These are phyloP conservation scores for Calonectria honghensis DNA, from an alignment of 2,329 filamentous ascomycete genomes.

Conservation along the genomic window DNA sequence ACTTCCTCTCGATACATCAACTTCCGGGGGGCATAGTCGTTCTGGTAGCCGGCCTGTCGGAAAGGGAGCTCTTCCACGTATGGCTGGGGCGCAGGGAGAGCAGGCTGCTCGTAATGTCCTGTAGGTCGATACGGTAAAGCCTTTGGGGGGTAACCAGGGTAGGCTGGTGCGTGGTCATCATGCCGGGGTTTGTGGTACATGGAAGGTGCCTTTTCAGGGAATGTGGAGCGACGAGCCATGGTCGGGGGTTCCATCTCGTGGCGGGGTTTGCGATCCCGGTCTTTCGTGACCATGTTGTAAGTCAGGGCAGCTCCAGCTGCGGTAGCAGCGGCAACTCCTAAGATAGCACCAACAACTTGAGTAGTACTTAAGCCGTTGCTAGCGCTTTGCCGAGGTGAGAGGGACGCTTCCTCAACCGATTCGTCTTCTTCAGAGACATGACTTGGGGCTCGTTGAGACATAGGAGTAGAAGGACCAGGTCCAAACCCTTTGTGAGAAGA, in stretches of 20 bases:
- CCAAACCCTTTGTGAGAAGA: conserved; percentile 47
- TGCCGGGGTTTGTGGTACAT: conserved; percentile 46
- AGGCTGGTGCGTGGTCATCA: conserved; percentile 47
- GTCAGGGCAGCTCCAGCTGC: conserved; percentile 76
- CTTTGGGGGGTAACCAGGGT: conserved; percentile 49
- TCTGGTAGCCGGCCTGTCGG: conserved; percentile 44
- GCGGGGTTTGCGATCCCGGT: conserved; percentile 66
- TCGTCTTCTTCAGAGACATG: conserved; percentile 47
- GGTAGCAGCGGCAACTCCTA: conserved; percentile 84
- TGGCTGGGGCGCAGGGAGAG: conserved; percentile 40
- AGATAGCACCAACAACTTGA: conserved; percentile 82
- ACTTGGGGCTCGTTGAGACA: conserved; percentile 50
- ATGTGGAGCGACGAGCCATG: conserved; percentile 68
- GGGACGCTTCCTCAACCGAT: conserved; percentile 40
- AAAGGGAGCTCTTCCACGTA: conserved; percentile 52
- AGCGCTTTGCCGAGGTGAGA: conserved; percentile 60
- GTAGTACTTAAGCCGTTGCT: conserved; percentile 72
- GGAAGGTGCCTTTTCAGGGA: conserved; percentile 64
- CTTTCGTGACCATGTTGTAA: conserved; percentile 78
- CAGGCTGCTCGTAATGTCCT: conserved; percentile 47
- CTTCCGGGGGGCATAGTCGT: conserved; percentile 49
- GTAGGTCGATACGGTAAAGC: conserved; percentile 48
- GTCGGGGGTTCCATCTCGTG: conserved; percentile 64
- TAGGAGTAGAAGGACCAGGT: conserved; percentile 50
- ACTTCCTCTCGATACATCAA: conserved; percentile 51